These are phyloP conservation scores for Raphidocelis subcapitata DNA, from an alignment of 139 green algal species.

Conservation along the genomic window DNA sequence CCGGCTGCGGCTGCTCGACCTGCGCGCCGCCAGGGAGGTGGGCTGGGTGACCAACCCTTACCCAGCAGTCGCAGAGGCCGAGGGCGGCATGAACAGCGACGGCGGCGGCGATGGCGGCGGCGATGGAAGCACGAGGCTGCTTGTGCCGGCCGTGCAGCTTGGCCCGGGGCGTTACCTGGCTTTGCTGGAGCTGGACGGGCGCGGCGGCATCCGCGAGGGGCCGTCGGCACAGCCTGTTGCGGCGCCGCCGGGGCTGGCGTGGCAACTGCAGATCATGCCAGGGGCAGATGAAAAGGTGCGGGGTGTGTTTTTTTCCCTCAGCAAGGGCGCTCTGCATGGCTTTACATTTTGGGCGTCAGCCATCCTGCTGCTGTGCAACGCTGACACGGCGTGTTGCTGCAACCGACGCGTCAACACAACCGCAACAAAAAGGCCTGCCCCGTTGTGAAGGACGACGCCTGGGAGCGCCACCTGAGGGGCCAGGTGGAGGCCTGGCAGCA, in stretches of 20 bases:
- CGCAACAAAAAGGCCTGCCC: constrained; percentile 27
- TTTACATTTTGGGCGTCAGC: neutral
- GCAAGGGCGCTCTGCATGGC: neutral
- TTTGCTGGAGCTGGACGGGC: constrained; percentile 17
- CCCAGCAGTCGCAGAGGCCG: neutral
- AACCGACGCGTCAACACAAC: neutral
- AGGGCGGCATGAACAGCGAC: neutral
- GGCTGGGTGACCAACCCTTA: constrained; percentile 9
- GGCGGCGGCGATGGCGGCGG: neutral
- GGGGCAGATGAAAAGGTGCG: constrained; percentile 40
- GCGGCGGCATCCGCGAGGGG: constrained; percentile 24
- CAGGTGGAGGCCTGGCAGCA: constrained; percentile 48
- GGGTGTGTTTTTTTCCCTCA: neutral
- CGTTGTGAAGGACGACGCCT: constrained; percentile 38
- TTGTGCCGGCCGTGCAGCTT: constrained; percentile 35
- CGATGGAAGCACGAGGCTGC: neutral
- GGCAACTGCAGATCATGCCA: constrained; percentile 31
- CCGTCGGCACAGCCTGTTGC: constrained; percentile 32
- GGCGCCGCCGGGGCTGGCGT: constrained; percentile 16
- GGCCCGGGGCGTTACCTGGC: constrained; percentile 49
- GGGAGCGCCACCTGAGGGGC: constrained; percentile 39
- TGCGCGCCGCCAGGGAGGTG: constrained; percentile 24
- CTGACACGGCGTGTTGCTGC: neutral
- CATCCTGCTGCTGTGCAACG: neutral
- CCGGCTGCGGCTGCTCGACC: constrained; percentile 9